These are phyloP conservation scores for Vigna mungo DNA, from an alignment of 306 rosid genomes.

Conservation along the genomic window DNA sequence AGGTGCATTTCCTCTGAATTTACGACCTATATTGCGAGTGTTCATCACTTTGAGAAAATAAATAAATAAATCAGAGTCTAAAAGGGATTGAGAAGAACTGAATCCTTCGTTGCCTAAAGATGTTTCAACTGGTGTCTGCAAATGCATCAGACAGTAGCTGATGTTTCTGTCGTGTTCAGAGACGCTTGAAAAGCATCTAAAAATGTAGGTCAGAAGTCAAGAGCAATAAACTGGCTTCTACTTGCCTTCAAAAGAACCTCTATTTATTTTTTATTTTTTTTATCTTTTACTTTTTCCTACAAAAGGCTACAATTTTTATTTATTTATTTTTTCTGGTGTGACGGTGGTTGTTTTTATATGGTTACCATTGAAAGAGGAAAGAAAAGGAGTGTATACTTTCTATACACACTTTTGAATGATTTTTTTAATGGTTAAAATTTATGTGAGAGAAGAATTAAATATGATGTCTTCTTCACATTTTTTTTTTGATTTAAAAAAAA, in stretches of 20 bases:
- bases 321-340: not conserved
- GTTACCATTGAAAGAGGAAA: not conserved
- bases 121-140: not conserved
- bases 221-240: constrained; percentile 2
- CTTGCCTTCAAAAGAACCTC: not conserved
- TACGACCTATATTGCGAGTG: not conserved
- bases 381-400: too few species aligned
- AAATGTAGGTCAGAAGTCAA: constrained; percentile 9
- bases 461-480: too few species aligned
- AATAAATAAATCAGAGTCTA: not conserved
- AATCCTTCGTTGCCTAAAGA: not conserved
- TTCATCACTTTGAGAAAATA: not conserved
- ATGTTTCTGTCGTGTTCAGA: not conserved
- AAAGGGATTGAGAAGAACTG: not conserved
- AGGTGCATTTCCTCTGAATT: not conserved
- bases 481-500: too few species aligned
- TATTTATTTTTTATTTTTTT: not conserved
- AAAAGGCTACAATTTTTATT: not conserved
- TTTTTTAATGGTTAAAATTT: too few species aligned
- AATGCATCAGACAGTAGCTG: not conserved
- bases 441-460: too few species aligned
- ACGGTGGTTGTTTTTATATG: not conserved
- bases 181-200: constrained; percentile 8
- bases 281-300: not conserved
- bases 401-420: too few species aligned